Conservation (phyloP, 1,139 yeast species). For the Geotrichum carabidarum region DNA sequence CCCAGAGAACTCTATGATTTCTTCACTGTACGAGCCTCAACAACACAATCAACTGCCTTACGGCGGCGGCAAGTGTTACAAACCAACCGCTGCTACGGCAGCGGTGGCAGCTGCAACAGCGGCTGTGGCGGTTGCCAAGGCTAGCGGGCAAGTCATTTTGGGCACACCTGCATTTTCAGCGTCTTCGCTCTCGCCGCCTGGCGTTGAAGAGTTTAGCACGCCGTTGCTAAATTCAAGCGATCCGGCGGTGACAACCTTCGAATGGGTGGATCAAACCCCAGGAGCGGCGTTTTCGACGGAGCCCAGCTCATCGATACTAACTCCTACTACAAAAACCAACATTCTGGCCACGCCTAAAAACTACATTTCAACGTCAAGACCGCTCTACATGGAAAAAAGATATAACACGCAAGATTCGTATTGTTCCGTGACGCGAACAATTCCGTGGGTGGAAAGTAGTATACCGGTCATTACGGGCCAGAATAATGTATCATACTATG, state of each 20-base stretch:
- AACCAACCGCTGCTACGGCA: neutral
- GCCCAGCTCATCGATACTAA: neutral
- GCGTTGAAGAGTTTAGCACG: neutral
- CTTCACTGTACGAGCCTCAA: no score
- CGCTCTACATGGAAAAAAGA: neutral
- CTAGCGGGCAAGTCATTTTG: neutral
- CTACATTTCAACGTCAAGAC: neutral
- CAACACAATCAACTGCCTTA: no score
- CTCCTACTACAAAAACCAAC: neutral
- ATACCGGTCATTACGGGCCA: no score
- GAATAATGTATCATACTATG: no score
- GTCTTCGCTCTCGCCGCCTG: neutral
- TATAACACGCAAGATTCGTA: no score
- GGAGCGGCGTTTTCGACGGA: neutral
- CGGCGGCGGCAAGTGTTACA: neutral
- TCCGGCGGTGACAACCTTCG: neutral
- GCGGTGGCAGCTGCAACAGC: neutral
- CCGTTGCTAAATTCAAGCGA: neutral
- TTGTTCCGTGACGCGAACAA: no score
- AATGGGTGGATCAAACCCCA: neutral
- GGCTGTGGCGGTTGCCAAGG: neutral
- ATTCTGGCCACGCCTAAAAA: slow-evolving; percentile 1
- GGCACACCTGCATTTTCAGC: no score
- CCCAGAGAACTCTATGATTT: no score
- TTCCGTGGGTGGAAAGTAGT: no score